Evolutionary conservation across 2,329 filamentous ascomycete genomes (phyloP).

Genomic region (Zymoseptoria brevis): DNA sequence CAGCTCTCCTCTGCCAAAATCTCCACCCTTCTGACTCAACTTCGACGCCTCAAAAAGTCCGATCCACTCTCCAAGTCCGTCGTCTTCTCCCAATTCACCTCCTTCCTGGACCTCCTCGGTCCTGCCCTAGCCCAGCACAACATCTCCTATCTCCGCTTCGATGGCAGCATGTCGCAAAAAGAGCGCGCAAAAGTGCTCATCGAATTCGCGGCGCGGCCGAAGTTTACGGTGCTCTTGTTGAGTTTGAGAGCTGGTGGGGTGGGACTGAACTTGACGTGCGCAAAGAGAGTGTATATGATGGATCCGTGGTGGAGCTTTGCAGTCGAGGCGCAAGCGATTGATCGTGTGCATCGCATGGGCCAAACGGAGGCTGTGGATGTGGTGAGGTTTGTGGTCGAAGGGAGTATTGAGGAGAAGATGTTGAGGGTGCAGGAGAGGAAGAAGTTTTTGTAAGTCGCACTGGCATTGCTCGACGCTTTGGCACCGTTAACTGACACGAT

Average conservation of each 20-base stretch:
- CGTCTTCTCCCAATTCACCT: slow-evolving; percentile 95
- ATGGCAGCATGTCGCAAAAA: slow-evolving; percentile 84
- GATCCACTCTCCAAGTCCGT: slow-evolving; percentile 68
- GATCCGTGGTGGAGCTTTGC: slow-evolving; percentile 99
- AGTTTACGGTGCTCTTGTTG: slow-evolving; percentile 69
- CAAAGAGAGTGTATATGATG: slow-evolving; percentile 95
- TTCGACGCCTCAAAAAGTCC: slow-evolving; percentile 59
- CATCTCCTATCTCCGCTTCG: slow-evolving; percentile 77
- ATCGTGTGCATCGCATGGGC: slow-evolving; percentile 94
- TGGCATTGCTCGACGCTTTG: slow-evolving; percentile 1
- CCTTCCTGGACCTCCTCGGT: slow-evolving; percentile 85
- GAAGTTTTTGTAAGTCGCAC: slow-evolving; percentile 73
- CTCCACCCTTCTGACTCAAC: slow-evolving; percentile 64
- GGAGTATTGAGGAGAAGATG: slow-evolving; percentile 94
- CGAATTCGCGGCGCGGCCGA: slow-evolving; percentile 53
- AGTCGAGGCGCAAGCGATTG: slow-evolving; percentile 92
- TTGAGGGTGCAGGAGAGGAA: slow-evolving; percentile 87
- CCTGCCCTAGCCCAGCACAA: slow-evolving; percentile 65
- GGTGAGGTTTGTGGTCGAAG: slow-evolving; percentile 77
- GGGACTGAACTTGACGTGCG: slow-evolving; percentile 83
- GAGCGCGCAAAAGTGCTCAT: slow-evolving; percentile 67
- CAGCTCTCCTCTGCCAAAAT: slow-evolving; percentile 81
- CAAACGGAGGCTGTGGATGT: slow-evolving; percentile 81
- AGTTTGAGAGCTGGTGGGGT: slow-evolving; percentile 87
- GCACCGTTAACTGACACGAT: slow-evolving; percentile 19